phyloP scores from a whole-genome alignment of 768 basidiomycete species.

The Crassisporium funariophilum region DNA sequence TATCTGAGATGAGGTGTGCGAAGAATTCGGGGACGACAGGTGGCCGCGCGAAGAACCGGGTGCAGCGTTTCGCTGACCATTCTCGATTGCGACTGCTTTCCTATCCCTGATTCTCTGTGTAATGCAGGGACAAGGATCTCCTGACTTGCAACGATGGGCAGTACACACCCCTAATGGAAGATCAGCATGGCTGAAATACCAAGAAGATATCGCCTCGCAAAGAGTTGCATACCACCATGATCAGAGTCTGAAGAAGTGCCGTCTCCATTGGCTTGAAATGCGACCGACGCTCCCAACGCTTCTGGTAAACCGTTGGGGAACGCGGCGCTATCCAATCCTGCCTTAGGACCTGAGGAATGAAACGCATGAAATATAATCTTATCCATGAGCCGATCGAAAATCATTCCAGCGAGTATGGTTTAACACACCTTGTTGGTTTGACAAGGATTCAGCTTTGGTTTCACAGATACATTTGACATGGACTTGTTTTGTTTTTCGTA shows the following conservation, averaged over 20 bases:
- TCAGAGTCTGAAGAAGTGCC: conserved; percentile 61
- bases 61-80: conserved; percentile 12
- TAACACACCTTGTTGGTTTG: conserved; percentile 65
- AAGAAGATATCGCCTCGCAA: conserved; percentile 42
- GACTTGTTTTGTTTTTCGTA: conserved; percentile 83
- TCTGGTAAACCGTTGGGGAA: conserved; percentile 79
- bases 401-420: conserved; percentile 10
- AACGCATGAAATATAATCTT: conserved; percentile 36
- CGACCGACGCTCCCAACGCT: conserved; percentile 67
- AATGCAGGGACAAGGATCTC: conserved; percentile 60
- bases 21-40: conserved; percentile 8
- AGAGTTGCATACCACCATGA: conserved; percentile 62
- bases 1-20: conserved; percentile 46
- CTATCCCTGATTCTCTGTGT: conserved; percentile 44
- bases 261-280: conserved; percentile 46
- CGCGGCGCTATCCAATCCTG: conserved; percentile 68
- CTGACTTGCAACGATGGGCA: conserved; percentile 51
- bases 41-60: conserved; percentile 10
- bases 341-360: conserved; percentile 46
- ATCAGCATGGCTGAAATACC: conserved; percentile 45
- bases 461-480: conserved; percentile 88
- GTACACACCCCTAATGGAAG: conserved; percentile 42
- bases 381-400: conserved; percentile 43
- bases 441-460: conserved; percentile 56
- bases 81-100: conserved; percentile 27